Evolutionary conservation across 2,329 filamentous ascomycete genomes (phyloP), one percentile per base, ranked within the genome.

Genomic region (Exophiala lecanii-corni): DNA sequence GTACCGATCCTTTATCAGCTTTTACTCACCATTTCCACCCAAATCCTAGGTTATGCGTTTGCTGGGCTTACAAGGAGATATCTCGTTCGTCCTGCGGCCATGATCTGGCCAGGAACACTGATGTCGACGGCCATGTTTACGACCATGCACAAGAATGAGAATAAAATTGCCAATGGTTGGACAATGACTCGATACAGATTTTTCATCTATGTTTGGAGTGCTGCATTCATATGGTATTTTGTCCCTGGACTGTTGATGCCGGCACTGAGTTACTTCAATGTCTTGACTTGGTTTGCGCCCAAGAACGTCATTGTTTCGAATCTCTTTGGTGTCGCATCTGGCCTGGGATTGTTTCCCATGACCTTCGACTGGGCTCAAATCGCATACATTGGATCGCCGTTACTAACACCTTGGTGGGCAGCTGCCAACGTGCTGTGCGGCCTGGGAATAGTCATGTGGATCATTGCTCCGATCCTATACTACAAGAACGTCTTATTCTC

Each of bases 331-430:
- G 84, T 91, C 12, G 77, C 81, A n/a, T 91, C 87, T 2, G 88
- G 88, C 2, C 74, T 94, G 10, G 87, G 87, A 1, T 67, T 94
- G 23, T 88, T 94, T 49, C 88, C 88, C 0, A 61, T 94, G 56
- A 94, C 88, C 0, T 94, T 94, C 58, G 88, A 94, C 67, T 94
- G 88, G 88, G 85, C 86, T 1, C 88, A 94, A 59, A 82, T 94
- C 50, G 87, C 88, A 0, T 79, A 91, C 58, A 92, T 94, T 55
- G 88, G 88, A 12, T 92, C 86, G 3, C 88, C 85, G 0, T 70
- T 94, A 5, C 73, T 92, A 12, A 88, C 87, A 0, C 87, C 87
- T 0, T 92, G 91, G 63, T 89, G 87, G 86, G 84, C 86, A 30
- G 83, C 86, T 6, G 79, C 89, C 65, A 92, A 92, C 57, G 86